Conservation (phyloP, 2,329 filamentous ascomycete genomes). For the Fusarium virguliforme region DNA sequence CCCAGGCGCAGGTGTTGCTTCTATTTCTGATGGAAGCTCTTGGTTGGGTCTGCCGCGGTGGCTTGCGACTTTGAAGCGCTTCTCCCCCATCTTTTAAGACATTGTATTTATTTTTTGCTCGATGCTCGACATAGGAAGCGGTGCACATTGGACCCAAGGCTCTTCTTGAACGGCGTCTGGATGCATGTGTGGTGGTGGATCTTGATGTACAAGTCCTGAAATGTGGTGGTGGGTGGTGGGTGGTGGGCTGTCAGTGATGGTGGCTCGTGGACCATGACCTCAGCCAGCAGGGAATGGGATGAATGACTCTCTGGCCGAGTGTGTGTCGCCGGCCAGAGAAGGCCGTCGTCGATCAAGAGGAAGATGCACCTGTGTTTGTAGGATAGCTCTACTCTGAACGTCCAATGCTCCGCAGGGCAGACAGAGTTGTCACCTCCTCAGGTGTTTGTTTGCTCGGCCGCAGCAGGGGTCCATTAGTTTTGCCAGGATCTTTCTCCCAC, state of each 20-base stretch:
- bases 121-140: not conserved
- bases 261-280: conserved; percentile 40
- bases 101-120: not conserved
- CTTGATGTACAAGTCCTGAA: conserved; percentile 24
- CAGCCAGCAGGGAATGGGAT: conserved; percentile 20
- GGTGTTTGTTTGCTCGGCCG: conserved; percentile 13
- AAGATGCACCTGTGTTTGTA: conserved; percentile 3
- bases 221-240: conserved; percentile 27
- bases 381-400: conserved; percentile 4
- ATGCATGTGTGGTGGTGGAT: conserved; percentile 31
- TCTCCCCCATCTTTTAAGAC: not conserved
- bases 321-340: conserved; percentile 18
- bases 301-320: conserved; percentile 28
- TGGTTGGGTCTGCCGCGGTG: not conserved
- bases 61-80: conserved; percentile 2
- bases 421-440: conserved; percentile 13
- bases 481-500: conserved; percentile 41
- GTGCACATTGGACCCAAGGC: conserved; percentile 5
- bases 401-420: conserved; percentile 2
- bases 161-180: conserved; percentile 11
- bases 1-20: conserved; percentile 18
- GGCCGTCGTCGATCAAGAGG: conserved; percentile 5
- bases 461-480: conserved; percentile 22
- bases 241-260: conserved; percentile 40
- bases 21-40: conserved; percentile 7